Evolutionary conservation across 768 basidiomycete genomes (phyloP), one percentile per base, ranked within the genome.

Genomic region (Pisolithus tinctorius): DNA sequence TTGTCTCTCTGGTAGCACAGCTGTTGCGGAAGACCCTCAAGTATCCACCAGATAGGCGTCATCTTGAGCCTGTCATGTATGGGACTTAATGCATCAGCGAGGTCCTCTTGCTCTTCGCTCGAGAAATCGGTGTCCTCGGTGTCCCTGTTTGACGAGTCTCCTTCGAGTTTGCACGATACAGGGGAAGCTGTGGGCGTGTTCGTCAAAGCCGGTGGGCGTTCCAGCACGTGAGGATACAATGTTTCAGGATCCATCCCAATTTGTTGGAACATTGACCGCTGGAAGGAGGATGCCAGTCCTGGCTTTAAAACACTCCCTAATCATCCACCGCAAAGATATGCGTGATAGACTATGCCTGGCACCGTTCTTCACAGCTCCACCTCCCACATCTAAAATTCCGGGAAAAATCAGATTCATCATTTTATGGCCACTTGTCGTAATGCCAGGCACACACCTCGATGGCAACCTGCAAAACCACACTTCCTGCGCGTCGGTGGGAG

Each of bases 391-490:
- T 86, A 44, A 44, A 25, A 17, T 17, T 20, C 9, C 25, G n/a
- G 37, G 43, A 20, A 44, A 44, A 14, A 37, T 25, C 45, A 30
- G 51, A 48, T 47, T 1, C 23, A n/a, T 23, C 7, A 17, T 4
- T 20, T 14, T 47, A 44, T 45, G 54, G 20, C 52, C 36, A 7
- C 53, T 50, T 10, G 30, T 26, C 1, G 51, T 42, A 23, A 30
- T 43, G 11, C 13, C 48, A 4, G 26, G 51, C 40, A 45, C 74
- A 26, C 55, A 86, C 87, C 86, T 42, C 78, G 78, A 56, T 89
- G 87, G 57, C 76, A 80, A 0, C 88, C 88, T 4, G 86, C 65
- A 58, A 90, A 90, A 91, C 88, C 88, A 90, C 2, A 91, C 88
- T 57, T 91, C 87, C 46, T 79, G 73, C 3, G 87, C 79, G 52